Base-by-base conservation (phyloP, 169 alveolate genomes). In the Blepharisma undulans region DNA sequence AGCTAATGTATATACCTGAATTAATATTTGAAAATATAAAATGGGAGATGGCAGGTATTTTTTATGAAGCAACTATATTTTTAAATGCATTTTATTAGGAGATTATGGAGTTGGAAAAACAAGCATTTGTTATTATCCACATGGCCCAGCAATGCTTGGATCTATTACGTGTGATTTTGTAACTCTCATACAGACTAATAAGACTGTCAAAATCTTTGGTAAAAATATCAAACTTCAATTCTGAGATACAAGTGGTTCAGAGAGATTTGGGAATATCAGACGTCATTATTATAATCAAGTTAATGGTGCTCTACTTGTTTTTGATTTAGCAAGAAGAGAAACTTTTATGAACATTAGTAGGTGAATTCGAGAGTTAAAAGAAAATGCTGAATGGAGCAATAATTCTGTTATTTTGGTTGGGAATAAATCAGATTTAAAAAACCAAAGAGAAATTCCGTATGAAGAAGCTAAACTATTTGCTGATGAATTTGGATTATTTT, bases 301-400 rank as follows among this genome's bases (percentile, higher is more conserved):
- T 4, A 94, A 94, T 32, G 98, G 98, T 5, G 98, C 98, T 22
- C 87, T 96, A 22, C 90, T 96, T 29, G 98, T 96, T 19, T 96
- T 95, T 86, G 98, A 96, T 76, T 91, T 96, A 30, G 95, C 98
- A 19, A 94, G 94, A 92, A 92, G 97, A 88, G 90, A 93, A 29
- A 92, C 97, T 29, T 96, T 96, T 87, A 94, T 93, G 22, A 92
- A 94, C 84, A 33, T 94, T 25, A 86, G 71, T 34, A 92, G 92
- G 89, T 96, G 98, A 98, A 91, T 94, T 96, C 61, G 99, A 98
- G 90, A 98, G 98, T 66, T 99, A 99, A 86, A 97, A 97, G 98
- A 97, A 93, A 8, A 93, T 61, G 97, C 86, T 96, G 19, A 96
- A 95, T 61, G 98, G 95, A 89, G 93, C 95, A 87, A 93, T 87